Base-by-base conservation (phyloP, 768 basidiomycete species). In the Leccinellum luteum region DNA sequence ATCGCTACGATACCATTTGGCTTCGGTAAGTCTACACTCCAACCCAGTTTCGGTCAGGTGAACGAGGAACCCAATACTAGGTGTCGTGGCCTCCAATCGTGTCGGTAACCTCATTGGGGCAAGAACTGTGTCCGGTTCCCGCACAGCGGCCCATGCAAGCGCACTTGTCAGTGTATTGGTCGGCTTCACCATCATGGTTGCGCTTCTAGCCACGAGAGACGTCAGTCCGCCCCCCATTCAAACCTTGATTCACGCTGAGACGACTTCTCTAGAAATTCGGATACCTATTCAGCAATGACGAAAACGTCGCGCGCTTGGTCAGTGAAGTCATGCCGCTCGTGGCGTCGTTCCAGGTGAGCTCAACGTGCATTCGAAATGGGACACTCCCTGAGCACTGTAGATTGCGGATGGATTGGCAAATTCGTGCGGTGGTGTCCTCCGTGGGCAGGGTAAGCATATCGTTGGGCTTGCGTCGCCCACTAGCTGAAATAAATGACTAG, bases 1-100 rank as follows among this genome's bases (percentile, higher is more conserved):
- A 73, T 91, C 28, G 86, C 86, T 55, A 89, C 87, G 0, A 80
- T 90, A 48, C 89, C 89, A 0, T 90, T 89, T 61, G 88, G 88
- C 8, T 85, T 89, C 45, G 87, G 79, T 79, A 51, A 9, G 63
- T 60, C 19, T 44, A 48, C 38, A 7, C n/a, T 19, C 5, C 5
- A 10, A 23, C 6, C 12, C 2, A 25, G 13, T 5, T 25, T 48
- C 23, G 28, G 12, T 17, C 25, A 27, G 3, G 9, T 45, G 14
- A 4, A 47, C 10, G 27, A 21, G 49, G 25, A 6, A 60, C 48
- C 4, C 41, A n/a, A 47, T 3, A 57, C 5, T 57, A 81, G 78
- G 88, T 10, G 83, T 91, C 25, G 86, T 87, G 34, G 84, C 87
- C 4, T 89, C 87, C 17, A 82, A 85, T 13, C 82, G 86, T 15